These are phyloP conservation scores for Cucumis melo DNA, from an alignment of 306 rosid species.

Conservation along the genomic window DNA sequence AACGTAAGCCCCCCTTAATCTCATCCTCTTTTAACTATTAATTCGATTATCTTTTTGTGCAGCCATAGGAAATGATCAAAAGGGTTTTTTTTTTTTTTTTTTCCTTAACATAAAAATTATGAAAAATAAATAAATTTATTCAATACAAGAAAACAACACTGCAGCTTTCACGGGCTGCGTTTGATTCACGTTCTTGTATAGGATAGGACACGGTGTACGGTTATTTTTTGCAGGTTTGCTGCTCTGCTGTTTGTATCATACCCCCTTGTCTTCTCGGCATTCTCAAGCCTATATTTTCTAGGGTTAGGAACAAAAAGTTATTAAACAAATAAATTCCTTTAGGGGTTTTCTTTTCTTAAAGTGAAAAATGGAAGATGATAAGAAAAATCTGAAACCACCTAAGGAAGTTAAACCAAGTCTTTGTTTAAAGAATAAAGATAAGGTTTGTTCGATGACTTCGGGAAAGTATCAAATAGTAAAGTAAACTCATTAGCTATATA, in stretches of 20 bases:
- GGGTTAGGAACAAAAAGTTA: not conserved
- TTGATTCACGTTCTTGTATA: not conserved
- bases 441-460: not conserved
- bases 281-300: not conserved
- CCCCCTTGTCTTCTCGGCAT: not conserved
- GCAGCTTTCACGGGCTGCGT: conserved; percentile 5
- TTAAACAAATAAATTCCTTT: not conserved
- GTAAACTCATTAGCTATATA: not conserved
- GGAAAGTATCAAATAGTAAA: not conserved
- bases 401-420: not conserved
- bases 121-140: not conserved
- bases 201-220: conserved; percentile 7
- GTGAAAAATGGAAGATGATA: not conserved
- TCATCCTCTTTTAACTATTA: not conserved
- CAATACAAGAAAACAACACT: not conserved
- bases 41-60: not conserved
- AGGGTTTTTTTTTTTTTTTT: not conserved
- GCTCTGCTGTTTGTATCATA: not conserved
- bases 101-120: not conserved
- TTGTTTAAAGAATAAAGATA: not conserved
- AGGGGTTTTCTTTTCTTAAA: not conserved
- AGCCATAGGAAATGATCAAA: not conserved
- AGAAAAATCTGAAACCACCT: not conserved
- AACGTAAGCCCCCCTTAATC: conserved; percentile 47
- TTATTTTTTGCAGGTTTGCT: not conserved